These are phyloP conservation scores for Cytospora schulzeri DNA, from an alignment of 2,329 filamentous ascomycete genomes.

Conservation along the genomic window DNA sequence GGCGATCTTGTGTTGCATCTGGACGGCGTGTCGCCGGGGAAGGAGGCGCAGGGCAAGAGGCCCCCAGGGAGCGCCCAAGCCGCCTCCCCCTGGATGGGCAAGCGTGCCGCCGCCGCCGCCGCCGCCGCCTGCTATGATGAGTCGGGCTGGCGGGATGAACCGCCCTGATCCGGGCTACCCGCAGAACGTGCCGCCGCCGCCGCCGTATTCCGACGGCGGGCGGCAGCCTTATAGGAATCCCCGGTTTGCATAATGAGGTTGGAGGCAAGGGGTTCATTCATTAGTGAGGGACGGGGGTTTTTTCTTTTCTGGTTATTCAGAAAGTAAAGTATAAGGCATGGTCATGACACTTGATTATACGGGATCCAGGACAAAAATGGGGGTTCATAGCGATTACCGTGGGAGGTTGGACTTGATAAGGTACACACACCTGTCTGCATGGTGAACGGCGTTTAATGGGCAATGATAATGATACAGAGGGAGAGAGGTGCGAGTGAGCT, in stretches of 20 bases:
- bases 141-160: background rate
- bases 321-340: background rate
- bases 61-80: slow-evolving; percentile 3
- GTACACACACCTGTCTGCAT: slow-evolving; percentile 8
- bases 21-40: slow-evolving; percentile 19
- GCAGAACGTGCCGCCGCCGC: slow-evolving; percentile 25
- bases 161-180: background rate
- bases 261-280: too few relatives aligned
- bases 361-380: background rate
- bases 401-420: background rate
- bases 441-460: slow-evolving; percentile 18
- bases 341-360: background rate
- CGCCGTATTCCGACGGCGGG: slow-evolving; percentile 27
- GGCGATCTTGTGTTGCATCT: slow-evolving; percentile 67
- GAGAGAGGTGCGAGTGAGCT: background rate
- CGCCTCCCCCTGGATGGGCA: slow-evolving; percentile 1
- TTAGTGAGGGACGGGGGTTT: background rate
- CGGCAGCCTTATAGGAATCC: slow-evolving; percentile 11
- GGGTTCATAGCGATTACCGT: background rate
- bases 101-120: slow-evolving; percentile 22
- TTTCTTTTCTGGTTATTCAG: background rate
- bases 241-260: slow-evolving; percentile 17
- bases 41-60: background rate
- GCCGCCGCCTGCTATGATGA: background rate
- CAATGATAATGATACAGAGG: slow-evolving; percentile 4